phyloP scores from a whole-genome alignment of 306 rosid genomes.

The Prunus davidiana region DNA sequence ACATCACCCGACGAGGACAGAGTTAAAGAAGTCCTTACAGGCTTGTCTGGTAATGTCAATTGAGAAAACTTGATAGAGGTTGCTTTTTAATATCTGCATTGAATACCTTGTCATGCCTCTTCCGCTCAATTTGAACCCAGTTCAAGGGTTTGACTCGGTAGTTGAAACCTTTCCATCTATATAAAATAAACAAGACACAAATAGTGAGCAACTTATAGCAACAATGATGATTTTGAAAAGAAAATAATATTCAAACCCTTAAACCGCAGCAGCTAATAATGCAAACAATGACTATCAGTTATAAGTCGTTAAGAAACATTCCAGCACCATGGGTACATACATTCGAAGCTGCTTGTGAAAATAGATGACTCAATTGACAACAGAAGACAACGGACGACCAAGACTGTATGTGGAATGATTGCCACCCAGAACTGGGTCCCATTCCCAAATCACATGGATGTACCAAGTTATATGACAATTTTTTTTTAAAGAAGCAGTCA shows the following conservation, averaged over 20 bases:
- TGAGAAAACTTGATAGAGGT: not conserved
- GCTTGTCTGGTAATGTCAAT: not conserved
- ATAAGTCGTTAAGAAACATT: no score
- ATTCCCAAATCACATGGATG: not conserved
- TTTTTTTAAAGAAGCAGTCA: not conserved
- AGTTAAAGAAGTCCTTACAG: not conserved
- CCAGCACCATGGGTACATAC: no score
- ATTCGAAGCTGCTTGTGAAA: no score
- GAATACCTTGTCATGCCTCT: constrained; percentile 61
- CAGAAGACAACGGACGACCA: no score
- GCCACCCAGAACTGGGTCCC: not conserved
- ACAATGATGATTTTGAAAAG: not conserved
- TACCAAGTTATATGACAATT: not conserved
- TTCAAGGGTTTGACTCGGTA: constrained; percentile 51
- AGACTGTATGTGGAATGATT: not conserved
- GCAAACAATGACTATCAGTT: no score
- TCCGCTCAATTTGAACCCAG: constrained; percentile 54
- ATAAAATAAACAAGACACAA: not conserved
- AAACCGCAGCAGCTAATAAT: no score
- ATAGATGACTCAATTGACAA: no score
- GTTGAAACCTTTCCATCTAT: constrained; percentile 77
- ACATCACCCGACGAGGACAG: constrained; percentile 5
- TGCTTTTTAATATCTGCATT: not conserved
- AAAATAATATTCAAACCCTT: no score
- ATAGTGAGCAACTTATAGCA: not conserved